These are phyloP conservation scores for Beauveria sp. DNA, from an alignment of 2,329 filamentous ascomycete genomes.

Conservation along the genomic window DNA sequence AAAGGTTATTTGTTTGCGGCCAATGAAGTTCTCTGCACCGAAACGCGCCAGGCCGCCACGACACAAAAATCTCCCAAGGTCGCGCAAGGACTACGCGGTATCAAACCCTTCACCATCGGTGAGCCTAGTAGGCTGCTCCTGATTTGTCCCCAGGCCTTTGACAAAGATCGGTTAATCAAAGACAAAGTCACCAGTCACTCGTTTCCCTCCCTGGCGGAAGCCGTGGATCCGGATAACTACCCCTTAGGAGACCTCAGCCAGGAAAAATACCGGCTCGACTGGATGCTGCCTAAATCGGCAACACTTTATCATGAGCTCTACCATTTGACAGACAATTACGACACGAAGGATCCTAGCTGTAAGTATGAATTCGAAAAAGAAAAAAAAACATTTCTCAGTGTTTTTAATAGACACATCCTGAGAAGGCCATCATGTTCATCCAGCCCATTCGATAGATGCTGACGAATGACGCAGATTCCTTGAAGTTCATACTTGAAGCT, in stretches of 20 bases:
- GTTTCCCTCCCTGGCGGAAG: neutral
- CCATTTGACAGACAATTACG: neutral
- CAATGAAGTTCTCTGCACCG: neutral
- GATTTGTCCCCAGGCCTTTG: neutral
- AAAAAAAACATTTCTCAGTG: neutral
- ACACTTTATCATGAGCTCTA: neutral
- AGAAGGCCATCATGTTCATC: neutral
- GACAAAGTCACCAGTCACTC: neutral
- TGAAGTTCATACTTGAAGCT: neutral
- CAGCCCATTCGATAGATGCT: neutral
- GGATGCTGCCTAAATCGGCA: neutral
- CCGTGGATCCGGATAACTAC: neutral
- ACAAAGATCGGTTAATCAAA: neutral
- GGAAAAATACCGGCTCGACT: neutral
- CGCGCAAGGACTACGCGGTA: neutral
- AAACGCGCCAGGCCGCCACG: neutral
- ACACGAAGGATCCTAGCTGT: neutral
- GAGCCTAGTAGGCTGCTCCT: neutral
- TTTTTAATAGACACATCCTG: neutral
- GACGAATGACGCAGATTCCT: neutral
- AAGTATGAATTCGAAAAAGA: neutral
- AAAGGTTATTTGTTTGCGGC: neutral
- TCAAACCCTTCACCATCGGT: neutral
- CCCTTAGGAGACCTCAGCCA: neutral
- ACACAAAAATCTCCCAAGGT: neutral